Evolutionary conservation across 768 basidiomycete species (phyloP).

Genomic region (Udeniomyces megalosporus): DNA sequence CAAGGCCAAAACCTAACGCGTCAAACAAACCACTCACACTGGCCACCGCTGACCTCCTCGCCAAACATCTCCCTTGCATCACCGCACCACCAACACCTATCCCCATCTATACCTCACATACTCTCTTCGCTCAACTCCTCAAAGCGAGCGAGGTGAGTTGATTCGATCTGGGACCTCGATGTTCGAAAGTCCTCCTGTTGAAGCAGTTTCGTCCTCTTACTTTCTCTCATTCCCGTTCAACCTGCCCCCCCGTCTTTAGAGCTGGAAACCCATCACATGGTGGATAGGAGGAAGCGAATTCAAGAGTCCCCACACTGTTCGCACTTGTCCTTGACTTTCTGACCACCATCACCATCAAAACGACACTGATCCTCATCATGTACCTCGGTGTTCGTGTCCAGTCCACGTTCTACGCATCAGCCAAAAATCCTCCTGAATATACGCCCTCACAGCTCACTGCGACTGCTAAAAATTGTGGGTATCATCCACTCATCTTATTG

Average conservation of each 20-base stretch:
- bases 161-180: no score
- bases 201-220: no score
- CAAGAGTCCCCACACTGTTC: conserved; percentile 23
- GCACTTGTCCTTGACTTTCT: conserved; percentile 12
- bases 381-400: no score
- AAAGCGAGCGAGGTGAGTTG: no score
- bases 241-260: no score
- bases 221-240: no score
- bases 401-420: conserved; percentile 20
- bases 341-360: neutral
- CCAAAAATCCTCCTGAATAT: conserved; percentile 17
- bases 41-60: conserved; percentile 21
- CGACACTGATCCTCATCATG: neutral
- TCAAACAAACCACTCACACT: conserved; percentile 24
- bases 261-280: conserved; percentile 24
- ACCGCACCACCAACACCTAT: conserved; percentile 24
- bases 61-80: conserved; percentile 20
- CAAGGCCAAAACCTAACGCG: neutral
- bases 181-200: no score
- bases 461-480: conserved; percentile 16
- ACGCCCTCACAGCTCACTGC: neutral
- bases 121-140: no score
- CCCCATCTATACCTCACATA: conserved; percentile 5
- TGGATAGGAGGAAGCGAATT: conserved; percentile 25
- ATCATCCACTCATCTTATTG: no score